Percentiles rank a stretch among this genome's conserved stretches.
These are phyloP conservation scores for Phytophthora sansomeana DNA, from an alignment of 352 stramenopile species.

Conservation along the genomic window DNA sequence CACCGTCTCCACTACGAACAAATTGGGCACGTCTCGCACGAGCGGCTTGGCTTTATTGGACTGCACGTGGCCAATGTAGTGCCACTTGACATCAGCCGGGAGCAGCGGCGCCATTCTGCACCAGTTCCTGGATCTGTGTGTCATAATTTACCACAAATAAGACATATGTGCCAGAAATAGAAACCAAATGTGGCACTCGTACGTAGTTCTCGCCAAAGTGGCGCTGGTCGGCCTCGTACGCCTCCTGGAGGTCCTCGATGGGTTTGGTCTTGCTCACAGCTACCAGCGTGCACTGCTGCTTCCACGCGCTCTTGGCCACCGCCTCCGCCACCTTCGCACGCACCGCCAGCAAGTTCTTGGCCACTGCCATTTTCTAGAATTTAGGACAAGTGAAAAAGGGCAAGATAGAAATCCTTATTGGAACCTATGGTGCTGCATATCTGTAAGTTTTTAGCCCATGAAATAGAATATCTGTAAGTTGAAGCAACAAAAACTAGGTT, in stretches of 20 bases:
- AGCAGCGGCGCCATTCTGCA: slow-evolving; percentile 93
- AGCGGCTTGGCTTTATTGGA: slow-evolving; percentile 97
- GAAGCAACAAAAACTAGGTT: neutral
- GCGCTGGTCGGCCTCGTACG: slow-evolving; percentile 92
- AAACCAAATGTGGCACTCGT: slow-evolving; percentile 8
- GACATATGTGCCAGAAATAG: neutral
- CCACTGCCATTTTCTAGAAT: slow-evolving; percentile 45
- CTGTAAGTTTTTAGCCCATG: neutral
- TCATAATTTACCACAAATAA: slow-evolving; percentile 25
- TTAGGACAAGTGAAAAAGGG: neutral
- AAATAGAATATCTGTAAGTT: neutral
- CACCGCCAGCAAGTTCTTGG: slow-evolving; percentile 68
- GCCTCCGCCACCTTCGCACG: slow-evolving; percentile 69
- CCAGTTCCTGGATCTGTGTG: slow-evolving; percentile 94
- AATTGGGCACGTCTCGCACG: slow-evolving; percentile 91
- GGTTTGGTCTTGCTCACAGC: slow-evolving; percentile 97
- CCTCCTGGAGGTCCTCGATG: slow-evolving; percentile 84
- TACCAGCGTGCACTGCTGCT: slow-evolving; percentile 87
- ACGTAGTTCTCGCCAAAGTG: slow-evolving; percentile 99
- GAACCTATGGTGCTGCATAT: neutral
- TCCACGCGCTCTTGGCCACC: slow-evolving; percentile 54
- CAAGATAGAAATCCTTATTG: neutral
- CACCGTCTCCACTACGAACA: slow-evolving; percentile 97
- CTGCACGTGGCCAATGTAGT: slow-evolving; percentile 99
- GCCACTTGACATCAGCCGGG: slow-evolving; percentile 94